Base-by-base conservation (phyloP, 352 stramenopile genomes). In the Poterioochromonas sp. region DNA sequence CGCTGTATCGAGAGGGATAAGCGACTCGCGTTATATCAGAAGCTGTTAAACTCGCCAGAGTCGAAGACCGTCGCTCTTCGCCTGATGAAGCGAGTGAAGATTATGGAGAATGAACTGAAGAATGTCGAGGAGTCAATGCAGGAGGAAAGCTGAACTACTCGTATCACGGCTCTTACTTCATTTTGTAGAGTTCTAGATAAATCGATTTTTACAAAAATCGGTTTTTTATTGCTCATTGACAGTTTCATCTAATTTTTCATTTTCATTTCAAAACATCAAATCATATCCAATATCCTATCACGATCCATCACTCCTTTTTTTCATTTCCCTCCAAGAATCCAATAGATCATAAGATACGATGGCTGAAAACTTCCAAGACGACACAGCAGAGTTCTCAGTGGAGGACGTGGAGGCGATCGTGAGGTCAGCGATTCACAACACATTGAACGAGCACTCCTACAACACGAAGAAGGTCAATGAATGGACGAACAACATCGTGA, bases 341-440 rank as follows among this genome's bases (percentile, higher is more conserved):
- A n/a, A n/a, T n/a, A n/a, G n/a, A n/a, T n/a, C n/a, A 32, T 62
- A 8, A 62, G 29, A 32, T 62, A 62, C 26, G 2, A 71, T 71
- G 62, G 62, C 62, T 47, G 82, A 85, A 71, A 22, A 0, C 0
- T 85, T 82, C 63, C 77, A 83, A 78, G 82, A 85, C 44, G 82
- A 85, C 53, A 64, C 64, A 29, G 80, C 77, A 20, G 78, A 84
- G 76, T 89, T 89, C 80, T 82, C 79, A 0, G 51, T 79, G 22
- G 85, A 90, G 41, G 85, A 90, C 76, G 79, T 88, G 20, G 84
- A 90, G 60, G 86, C 80, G 3, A 85, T 89, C 29, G 82, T 89
- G 35, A 88, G 89, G 64, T 82, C 80, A 53, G 80, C 85, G 0
- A 90, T 90, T 77, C 84, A 82, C n/a, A 81, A 77, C 22, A 83